Evolutionary conservation across 768 basidiomycete genomes (phyloP).

Genomic region (Aureoboletus auriporus): DNA sequence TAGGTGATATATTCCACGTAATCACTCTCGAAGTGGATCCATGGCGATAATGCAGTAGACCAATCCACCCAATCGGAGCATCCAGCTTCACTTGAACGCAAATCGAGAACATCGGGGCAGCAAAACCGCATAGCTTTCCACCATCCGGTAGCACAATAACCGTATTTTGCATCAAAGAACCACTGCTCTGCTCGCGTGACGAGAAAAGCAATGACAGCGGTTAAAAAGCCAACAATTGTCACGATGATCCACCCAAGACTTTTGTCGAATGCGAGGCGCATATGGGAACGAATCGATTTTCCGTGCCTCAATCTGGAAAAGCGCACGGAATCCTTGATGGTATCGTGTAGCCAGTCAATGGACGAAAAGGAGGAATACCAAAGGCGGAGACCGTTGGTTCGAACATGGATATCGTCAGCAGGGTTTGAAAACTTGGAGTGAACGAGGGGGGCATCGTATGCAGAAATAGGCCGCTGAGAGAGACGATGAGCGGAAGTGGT

Average conservation of each 20-base stretch:
- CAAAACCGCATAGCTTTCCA: conserved; percentile 80
- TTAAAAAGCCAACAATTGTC: conserved; percentile 81
- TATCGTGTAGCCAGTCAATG: conserved; percentile 95
- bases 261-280: conserved; percentile 66
- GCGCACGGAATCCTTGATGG: conserved; percentile 88
- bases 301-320: conserved; percentile 67
- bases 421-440: conserved; percentile 30
- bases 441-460: conserved; percentile 55
- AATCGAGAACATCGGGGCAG: conserved; percentile 44
- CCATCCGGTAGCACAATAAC: conserved; percentile 71
- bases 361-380: conserved; percentile 85
- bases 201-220: conserved; percentile 81
- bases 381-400: conserved; percentile 83
- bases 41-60: conserved; percentile 51
- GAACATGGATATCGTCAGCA: conserved; percentile 52
- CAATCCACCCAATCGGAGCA: conserved; percentile 78
- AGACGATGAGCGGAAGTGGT: conserved; percentile 36
- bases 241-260: conserved; percentile 88
- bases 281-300: conserved; percentile 63
- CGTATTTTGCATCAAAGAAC: conserved; percentile 91
- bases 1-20: conserved; percentile 69
- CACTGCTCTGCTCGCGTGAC: conserved; percentile 84
- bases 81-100: conserved; percentile 24
- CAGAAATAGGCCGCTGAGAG: conserved; percentile 62
- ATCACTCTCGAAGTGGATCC: conserved; percentile 26